These are phyloP conservation scores for Cladosporium colombiae DNA, from an alignment of 2,329 filamentous ascomycete genomes.

Conservation along the genomic window DNA sequence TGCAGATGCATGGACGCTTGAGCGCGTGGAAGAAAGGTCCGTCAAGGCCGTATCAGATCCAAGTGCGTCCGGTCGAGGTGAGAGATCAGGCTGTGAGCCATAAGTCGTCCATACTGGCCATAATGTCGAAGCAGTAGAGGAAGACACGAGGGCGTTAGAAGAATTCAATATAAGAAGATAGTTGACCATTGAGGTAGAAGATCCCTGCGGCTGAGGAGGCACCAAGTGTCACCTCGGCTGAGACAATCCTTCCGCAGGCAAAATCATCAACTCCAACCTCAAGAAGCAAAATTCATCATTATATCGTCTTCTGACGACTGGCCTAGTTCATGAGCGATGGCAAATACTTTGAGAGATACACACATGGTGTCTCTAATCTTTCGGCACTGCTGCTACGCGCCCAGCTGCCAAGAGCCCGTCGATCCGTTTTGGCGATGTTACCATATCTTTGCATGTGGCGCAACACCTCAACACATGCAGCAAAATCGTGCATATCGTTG, in stretches of 20 bases:
- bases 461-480: background rate
- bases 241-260: background rate
- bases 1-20: background rate
- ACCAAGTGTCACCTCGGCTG: constrained; percentile 3
- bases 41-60: background rate
- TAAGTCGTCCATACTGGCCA: background rate
- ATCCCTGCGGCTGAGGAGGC: background rate
- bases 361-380: background rate
- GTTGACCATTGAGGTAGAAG: constrained; percentile 6
- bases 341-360: background rate
- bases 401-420: background rate
- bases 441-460: constrained; percentile 9
- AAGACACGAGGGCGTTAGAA: background rate
- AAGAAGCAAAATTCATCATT: background rate
- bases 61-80: background rate
- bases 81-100: background rate
- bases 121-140: background rate
- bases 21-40: background rate
- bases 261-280: background rate
- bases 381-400: background rate
- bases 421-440: constrained; percentile 1
- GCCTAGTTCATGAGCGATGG: background rate
- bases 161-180: background rate
- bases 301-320: background rate
- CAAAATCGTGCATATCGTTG: background rate